Percentiles rank a stretch among this genome's conserved stretches.
Evolutionary conservation across 805 yeast genomes (phyloP).

Genomic region (Saccharomycopsis javanensis): DNA sequence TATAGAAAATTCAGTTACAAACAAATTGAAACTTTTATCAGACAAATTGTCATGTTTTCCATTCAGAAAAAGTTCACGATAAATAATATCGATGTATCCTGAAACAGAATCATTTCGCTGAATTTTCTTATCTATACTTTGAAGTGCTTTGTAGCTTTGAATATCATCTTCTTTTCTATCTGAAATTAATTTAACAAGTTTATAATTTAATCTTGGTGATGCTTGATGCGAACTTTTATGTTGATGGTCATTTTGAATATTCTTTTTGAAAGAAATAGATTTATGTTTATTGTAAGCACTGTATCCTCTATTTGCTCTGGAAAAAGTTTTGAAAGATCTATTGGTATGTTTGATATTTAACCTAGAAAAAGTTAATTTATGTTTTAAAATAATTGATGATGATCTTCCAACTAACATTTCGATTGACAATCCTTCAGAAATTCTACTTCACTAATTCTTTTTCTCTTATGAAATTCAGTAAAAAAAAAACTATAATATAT

Average conservation of each 20-base stretch:
- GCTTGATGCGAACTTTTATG: not conserved
- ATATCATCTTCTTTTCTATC: slow-evolving; percentile 1
- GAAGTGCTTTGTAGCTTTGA: not conserved
- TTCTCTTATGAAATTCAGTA: no score
- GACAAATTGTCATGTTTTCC: not conserved
- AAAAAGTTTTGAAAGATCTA: not conserved
- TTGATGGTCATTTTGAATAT: not conserved
- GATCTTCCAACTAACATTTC: not conserved
- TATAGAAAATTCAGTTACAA: not conserved
- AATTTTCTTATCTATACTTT: not conserved
- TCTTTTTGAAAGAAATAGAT: not conserved
- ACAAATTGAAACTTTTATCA: not conserved
- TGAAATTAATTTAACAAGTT: not conserved
- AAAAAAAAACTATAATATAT: not conserved
- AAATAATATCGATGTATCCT: not conserved
- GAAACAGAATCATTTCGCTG: not conserved
- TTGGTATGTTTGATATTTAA: not conserved
- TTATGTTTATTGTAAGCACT: not conserved
- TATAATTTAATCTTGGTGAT: not conserved
- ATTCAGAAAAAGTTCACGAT: not conserved
- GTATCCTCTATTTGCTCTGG: not conserved
- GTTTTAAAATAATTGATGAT: not conserved
- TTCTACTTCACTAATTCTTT: no score
- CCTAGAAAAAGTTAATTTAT: not conserved
- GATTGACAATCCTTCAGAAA: not conserved